These are phyloP conservation scores for Penicillium ochrochloron DNA, from an alignment of 495 filamentous ascomycete genomes.

Conservation along the genomic window DNA sequence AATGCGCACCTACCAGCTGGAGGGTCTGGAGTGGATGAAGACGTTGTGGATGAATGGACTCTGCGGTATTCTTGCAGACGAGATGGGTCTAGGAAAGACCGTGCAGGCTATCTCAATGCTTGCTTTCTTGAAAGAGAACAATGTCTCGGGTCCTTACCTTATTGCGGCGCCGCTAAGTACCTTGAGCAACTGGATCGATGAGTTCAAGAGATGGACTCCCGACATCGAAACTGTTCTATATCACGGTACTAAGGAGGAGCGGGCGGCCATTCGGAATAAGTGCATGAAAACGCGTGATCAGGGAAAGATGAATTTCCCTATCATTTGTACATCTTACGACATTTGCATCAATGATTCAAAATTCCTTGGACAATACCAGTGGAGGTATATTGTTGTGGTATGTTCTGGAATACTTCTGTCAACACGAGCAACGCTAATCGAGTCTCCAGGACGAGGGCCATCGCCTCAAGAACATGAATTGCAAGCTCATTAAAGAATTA, in stretches of 20 bases:
- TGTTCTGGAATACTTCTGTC: slow-evolving; percentile 30
- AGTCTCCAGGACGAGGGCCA: slow-evolving; percentile 82
- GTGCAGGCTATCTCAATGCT: slow-evolving; percentile 92
- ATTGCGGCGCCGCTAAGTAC: slow-evolving; percentile 91
- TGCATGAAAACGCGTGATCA: slow-evolving; percentile 64
- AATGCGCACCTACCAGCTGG: slow-evolving; percentile 93
- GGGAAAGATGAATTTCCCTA: slow-evolving; percentile 73
- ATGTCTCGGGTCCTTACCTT: slow-evolving; percentile 85
- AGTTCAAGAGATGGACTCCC: slow-evolving; percentile 89
- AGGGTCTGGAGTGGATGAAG: slow-evolving; percentile 91
- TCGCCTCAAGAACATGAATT: slow-evolving; percentile 95
- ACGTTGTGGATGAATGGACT: slow-evolving; percentile 89
- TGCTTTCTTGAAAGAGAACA: slow-evolving; percentile 84
- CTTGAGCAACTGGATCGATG: slow-evolving; percentile 93
- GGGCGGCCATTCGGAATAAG: slow-evolving; percentile 69
- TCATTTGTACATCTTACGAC: slow-evolving; percentile 93
- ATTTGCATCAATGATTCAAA: slow-evolving; percentile 91
- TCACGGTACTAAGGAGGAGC: slow-evolving; percentile 77
- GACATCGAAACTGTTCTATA: slow-evolving; percentile 85
- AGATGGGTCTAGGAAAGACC: slow-evolving; percentile 74
- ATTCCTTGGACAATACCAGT: slow-evolving; percentile 76
- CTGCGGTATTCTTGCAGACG: slow-evolving; percentile 90
- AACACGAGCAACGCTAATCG: slow-evolving; percentile 15
- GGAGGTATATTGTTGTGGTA: slow-evolving; percentile 96
- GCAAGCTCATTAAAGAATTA: slow-evolving; percentile 84